These are phyloP conservation scores for Russula griseocarnosa DNA, from an alignment of 768 basidiomycete species.

Conservation along the genomic window DNA sequence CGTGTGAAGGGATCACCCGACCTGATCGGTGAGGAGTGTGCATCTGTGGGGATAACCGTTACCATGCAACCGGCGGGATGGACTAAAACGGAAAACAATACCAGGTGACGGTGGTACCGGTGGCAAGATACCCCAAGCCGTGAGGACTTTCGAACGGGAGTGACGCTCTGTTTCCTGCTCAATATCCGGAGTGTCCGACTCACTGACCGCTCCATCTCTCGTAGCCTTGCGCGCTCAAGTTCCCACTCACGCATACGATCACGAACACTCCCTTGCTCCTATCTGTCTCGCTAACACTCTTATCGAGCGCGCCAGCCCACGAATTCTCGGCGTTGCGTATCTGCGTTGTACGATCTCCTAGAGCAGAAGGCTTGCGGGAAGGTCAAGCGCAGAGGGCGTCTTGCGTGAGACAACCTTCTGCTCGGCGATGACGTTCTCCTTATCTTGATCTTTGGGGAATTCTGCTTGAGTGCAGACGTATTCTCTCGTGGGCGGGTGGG, in stretches of 20 bases:
- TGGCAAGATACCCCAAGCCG: conserved; percentile 15
- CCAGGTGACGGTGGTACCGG: conserved; percentile 32
- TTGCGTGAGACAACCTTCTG: conserved; percentile 18
- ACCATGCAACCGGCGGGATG: not conserved
- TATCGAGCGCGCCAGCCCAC: conserved; percentile 23
- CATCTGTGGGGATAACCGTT: conserved; percentile 4
- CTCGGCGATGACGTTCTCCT: conserved; percentile 14
- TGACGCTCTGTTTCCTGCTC: conserved; percentile 16
- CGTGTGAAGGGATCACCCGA: conserved; percentile 7
- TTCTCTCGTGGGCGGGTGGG: conserved; percentile 16
- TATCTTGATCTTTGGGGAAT: conserved; percentile 17
- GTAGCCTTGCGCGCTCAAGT: conserved; percentile 59
- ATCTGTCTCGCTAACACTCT: conserved; percentile 30
- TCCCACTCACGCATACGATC: conserved; percentile 76
- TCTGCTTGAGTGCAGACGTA: not conserved
- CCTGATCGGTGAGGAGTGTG: conserved; percentile 4
- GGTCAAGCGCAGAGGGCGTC: conserved; percentile 15
- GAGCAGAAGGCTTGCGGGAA: conserved; percentile 30
- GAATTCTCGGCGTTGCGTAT: conserved; percentile 31
- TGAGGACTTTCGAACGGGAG: conserved; percentile 17
- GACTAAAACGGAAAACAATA: not conserved
- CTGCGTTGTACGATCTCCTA: conserved; percentile 18
- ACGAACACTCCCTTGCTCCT: conserved; percentile 36
- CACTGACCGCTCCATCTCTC: conserved; percentile 59
- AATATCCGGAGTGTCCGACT: conserved; percentile 27